These are phyloP conservation scores for Moringa oleifera DNA, from an alignment of 345 rosid genomes.

Conservation along the genomic window DNA sequence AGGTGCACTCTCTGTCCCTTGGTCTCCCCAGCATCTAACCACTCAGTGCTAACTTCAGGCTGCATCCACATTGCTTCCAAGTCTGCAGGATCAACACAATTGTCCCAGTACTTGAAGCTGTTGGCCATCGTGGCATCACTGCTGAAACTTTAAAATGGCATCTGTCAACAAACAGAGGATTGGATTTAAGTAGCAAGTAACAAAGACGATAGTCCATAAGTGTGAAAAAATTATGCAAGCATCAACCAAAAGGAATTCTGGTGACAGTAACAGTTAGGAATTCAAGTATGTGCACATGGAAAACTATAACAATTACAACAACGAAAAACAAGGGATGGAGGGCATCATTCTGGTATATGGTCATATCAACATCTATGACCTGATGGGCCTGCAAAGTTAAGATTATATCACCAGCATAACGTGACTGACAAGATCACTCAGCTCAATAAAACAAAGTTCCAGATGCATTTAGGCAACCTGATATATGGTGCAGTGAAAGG, in stretches of 20 bases:
- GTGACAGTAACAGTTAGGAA: neutral
- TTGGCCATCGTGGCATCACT: constrained; percentile 42
- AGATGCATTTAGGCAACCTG: too few relatives aligned
- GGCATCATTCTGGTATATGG: neutral
- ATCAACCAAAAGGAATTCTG: neutral
- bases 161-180: constrained; percentile 7
- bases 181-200: neutral
- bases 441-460: too few relatives aligned
- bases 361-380: neutral
- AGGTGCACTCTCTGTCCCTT: constrained; percentile 75
- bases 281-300: neutral
- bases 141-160: constrained; percentile 25
- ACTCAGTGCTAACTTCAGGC: constrained; percentile 67
- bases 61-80: constrained; percentile 82
- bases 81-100: constrained; percentile 62
- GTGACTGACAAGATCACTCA: too few relatives aligned
- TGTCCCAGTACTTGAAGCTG: constrained; percentile 86
- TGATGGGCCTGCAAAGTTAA: too few relatives aligned
- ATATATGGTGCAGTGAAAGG: neutral
- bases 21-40: constrained; percentile 84
- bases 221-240: neutral
- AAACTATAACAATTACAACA: too few relatives aligned
- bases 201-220: neutral
- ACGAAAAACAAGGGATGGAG: neutral
- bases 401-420: too few relatives aligned